phyloP scores from a whole-genome alignment of 2,329 filamentous ascomycete species.

The Alternaria alternata region DNA sequence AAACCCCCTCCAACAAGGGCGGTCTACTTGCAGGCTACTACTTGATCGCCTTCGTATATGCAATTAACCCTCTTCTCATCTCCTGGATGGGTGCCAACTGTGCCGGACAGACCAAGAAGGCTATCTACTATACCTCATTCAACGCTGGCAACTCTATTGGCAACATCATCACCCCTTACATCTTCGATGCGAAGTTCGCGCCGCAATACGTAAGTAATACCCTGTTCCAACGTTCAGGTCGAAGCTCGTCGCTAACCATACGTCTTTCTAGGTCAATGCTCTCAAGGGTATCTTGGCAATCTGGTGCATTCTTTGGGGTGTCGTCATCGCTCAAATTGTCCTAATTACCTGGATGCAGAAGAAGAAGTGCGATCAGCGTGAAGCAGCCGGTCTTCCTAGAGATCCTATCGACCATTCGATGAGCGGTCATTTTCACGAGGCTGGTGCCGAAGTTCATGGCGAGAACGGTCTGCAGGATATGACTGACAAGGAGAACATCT shows the following conservation, averaged over 20 bases:
- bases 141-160: constrained; percentile 69
- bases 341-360: constrained; percentile 32
- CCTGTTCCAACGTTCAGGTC: background rate
- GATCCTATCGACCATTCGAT: constrained; percentile 30
- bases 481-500: constrained; percentile 34
- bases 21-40: constrained; percentile 69
- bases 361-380: constrained; percentile 31
- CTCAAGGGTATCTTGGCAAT: constrained; percentile 32
- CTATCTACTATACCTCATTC: constrained; percentile 69
- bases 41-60: constrained; percentile 71
- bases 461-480: constrained; percentile 36
- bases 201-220: constrained; percentile 32
- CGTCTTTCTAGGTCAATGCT: constrained; percentile 23
- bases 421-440: constrained; percentile 26
- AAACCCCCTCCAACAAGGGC: constrained; percentile 53
- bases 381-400: constrained; percentile 29
- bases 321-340: constrained; percentile 24
- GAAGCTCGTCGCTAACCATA: background rate
- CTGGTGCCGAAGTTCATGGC: constrained; percentile 28
- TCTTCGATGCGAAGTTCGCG: constrained; percentile 30
- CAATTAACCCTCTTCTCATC: constrained; percentile 70
- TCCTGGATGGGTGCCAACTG: constrained; percentile 76
- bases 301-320: constrained; percentile 32
- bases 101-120: constrained; percentile 72
- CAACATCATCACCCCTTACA: constrained; percentile 60